Base-by-base conservation (phyloP, 345 rosid genomes). In the Citrus hindsii region DNA sequence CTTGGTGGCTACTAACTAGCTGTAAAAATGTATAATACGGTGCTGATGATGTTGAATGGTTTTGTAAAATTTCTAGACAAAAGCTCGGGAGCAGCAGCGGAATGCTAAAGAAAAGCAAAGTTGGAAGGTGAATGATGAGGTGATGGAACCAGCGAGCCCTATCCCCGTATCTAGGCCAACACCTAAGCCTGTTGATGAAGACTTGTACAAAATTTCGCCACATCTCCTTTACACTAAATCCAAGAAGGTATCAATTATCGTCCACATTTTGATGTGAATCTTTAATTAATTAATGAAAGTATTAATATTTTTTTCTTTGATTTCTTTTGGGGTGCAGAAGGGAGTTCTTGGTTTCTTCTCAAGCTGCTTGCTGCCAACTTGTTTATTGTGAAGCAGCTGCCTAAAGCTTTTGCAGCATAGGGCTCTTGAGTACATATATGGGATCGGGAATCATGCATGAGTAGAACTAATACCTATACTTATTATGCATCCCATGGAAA, bases 141-240 rank as follows among this genome's bases (percentile, higher is more conserved):
- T 81, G 77, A 79, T 74, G 69, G 85, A 84, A 55, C 42, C 80
- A 2, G 67, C 77, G 16, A 66, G 83, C 74, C 86, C 88, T 24
- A 21, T 81, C 38, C 81, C 79, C 37, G 32, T 40, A 2, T 63
- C 77, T 22, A 82, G 90, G 84, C 82, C 79, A 61, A 74, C 79
- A 1, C 92, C 98, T 0, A 93, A 95, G 61, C 97, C 98, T 2
- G 90, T 95, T 35, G 98, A 93, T 67, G 98, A 95, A 76, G 98
- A 95, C 85, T 82, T 95, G 81, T 95, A 95, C 89, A 93, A 89
- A 79, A 90, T 95, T 71, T 82, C 99, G 16, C 94, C 98, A 10
- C 87, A 85, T 12, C 90, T 92, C 65, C 96, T 93, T 84, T 75
- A 81, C 69, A 76, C 87, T 46, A 91, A 90, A 76, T 67, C 93